Evolutionary conservation across 1,284 basidiomycete species (phyloP).

Genomic region (Ganoderma boninense): DNA sequence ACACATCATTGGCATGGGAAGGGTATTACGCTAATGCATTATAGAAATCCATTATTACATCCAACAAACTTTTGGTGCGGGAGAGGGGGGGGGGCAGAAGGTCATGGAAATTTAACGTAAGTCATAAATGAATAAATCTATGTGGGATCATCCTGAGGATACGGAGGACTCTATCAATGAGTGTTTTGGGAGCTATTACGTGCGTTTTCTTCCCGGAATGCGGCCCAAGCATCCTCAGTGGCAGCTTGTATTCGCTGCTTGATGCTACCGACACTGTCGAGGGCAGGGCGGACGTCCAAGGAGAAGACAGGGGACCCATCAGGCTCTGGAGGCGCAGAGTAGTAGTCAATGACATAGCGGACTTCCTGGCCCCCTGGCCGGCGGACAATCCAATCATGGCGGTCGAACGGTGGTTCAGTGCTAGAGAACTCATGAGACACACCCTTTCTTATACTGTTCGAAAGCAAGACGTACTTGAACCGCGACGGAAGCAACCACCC

Average conservation of each 20-base stretch:
- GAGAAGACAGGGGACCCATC: conserved; percentile 93
- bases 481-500: conserved; percentile 88
- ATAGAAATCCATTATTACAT: conserved; percentile 25
- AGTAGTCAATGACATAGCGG: conserved; percentile 97
- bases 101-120: conserved; percentile 10
- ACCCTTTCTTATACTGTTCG: neutral
- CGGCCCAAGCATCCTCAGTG: conserved; percentile 74
- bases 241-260: conserved; percentile 77
- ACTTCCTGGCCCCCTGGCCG: conserved; percentile 80
- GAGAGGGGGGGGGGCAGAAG: too few relatives aligned
- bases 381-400: conserved; percentile 98
- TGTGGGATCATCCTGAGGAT: neutral
- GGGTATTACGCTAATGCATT: conserved; percentile 30
- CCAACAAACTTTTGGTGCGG: conserved; percentile 19
- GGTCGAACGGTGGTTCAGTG: conserved; percentile 93
- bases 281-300: conserved; percentile 89
- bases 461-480: conserved; percentile 77
- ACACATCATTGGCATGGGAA: conserved; percentile 4
- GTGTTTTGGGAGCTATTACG: conserved; percentile 28
- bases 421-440: conserved; percentile 49
- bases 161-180: conserved; percentile 5
- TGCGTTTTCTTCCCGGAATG: conserved; percentile 30
- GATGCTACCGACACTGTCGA: conserved; percentile 81
- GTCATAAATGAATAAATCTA: neutral
- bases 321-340: conserved; percentile 85